Base-by-base conservation (phyloP, 495 filamentous ascomycete genomes). In the Hypoxylon cercidicola region DNA sequence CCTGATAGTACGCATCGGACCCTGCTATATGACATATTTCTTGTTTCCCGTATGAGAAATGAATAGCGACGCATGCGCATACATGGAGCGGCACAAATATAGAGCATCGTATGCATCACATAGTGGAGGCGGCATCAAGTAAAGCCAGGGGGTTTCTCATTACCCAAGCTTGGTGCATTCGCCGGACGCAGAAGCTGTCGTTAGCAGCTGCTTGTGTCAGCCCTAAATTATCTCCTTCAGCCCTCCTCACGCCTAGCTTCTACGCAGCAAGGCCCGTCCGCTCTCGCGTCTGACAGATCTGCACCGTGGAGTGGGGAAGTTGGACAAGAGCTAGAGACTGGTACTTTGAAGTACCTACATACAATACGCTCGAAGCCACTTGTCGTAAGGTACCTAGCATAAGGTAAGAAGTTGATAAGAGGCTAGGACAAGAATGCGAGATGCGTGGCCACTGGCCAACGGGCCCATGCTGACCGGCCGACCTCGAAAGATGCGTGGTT, bases 231-330 rank as follows among this genome's bases (percentile, higher is more conserved):
- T 69, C 65, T 63, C 50, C 52, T 47, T 52, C 21, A 40, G 59
- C 64, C 59, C 44, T 59, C 54, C 49, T 62, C 23, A 48, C 41
- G 54, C 51, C 55, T 46, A 57, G 48, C 40, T 68, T 66, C 60
- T 55, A 60, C 59, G 60, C 65, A 51, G 54, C 41, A 57, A 58
- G 64, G 58, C n/a, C 64, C 45, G 44, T 57, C 60, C 39, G 43
- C 10, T 55, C 55, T 63, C 41, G 40, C 51, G 65, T 68, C 59
- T 68, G 65, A 68, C 65, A 60, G 65, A 63, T 68, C 65, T 58
- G 60, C 65, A 53, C 39, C 43, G 54, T 62, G 52, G 25, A 53
- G 65, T 63, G 60, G 59, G 53, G 57, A 41, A 18, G 49, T 32
- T 30, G 34, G 39, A 39, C 45, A 16, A 50, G 25, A 40, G 39